phyloP scores from a whole-genome alignment of 2,329 filamentous ascomycete species.

The Apiospora pterosperma region DNA sequence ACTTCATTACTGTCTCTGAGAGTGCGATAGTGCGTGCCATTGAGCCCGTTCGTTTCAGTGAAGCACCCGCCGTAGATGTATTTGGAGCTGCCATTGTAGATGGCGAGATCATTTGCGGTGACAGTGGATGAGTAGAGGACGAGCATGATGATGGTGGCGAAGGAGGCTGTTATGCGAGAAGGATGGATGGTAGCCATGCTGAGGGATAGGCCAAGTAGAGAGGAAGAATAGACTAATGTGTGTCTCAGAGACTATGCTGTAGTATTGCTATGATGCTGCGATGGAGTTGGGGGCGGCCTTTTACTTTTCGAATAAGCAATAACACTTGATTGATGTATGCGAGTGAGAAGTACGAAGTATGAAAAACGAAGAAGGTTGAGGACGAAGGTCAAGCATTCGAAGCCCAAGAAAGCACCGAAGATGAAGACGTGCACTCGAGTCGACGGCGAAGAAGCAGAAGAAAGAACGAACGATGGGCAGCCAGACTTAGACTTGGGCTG shows the following conservation, averaged over 20 bases:
- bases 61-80: conserved; percentile 57
- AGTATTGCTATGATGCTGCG: no score
- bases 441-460: not conserved
- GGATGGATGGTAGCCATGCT: not conserved
- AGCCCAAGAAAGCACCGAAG: not conserved
- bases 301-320: not conserved
- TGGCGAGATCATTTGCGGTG: conserved; percentile 4
- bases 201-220: not conserved
- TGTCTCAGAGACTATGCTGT: not conserved
- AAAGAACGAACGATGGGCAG: not conserved
- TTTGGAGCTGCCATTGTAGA: conserved; percentile 32
- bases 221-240: not conserved
- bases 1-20: conserved; percentile 39
- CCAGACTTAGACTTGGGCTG: no score
- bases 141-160: not conserved
- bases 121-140: not conserved
- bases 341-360: not conserved
- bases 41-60: conserved; percentile 51
- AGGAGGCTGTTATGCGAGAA: not conserved
- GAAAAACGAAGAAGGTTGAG: not conserved
- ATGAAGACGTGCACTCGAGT: not conserved
- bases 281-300: not conserved
- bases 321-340: not conserved
- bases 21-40: conserved; percentile 39
- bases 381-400: not conserved